These are phyloP conservation scores for slime mould (Dictyostelium discoideum) DNA, from an alignment of 78 protist species.

Conservation along the genomic window DNA sequence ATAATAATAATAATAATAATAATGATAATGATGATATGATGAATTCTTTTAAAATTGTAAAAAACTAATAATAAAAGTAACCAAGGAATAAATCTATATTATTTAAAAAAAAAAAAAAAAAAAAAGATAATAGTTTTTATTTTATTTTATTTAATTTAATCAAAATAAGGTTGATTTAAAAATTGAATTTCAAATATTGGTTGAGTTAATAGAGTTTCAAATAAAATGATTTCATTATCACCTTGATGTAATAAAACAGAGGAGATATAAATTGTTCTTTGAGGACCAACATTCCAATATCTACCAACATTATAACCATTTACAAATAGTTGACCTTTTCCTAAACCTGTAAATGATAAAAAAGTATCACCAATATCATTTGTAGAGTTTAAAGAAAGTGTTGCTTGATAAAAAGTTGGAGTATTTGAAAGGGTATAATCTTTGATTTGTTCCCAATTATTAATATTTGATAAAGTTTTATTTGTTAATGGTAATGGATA, in stretches of 20 bases:
- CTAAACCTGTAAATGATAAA: constrained; percentile 30
- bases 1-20: no score
- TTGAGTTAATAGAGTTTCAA: constrained; percentile 19
- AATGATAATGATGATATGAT: no score
- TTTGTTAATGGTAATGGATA: constrained; percentile 12
- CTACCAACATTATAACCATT: constrained; percentile 84
- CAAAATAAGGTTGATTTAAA: constrained; percentile 36
- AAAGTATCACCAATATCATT: constrained; percentile 9
- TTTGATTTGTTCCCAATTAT: not conserved
- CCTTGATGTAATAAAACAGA: constrained; percentile 35
- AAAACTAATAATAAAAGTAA: no score
- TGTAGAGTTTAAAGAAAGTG: not conserved
- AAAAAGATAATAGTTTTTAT: not conserved
- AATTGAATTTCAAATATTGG: constrained; percentile 5
- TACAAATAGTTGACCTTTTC: constrained; percentile 68
- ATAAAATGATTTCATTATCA: constrained; percentile 55
- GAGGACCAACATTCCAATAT: constrained; percentile 81
- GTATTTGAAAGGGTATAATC: not conserved
- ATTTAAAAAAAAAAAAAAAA: no score
- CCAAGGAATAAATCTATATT: no score
- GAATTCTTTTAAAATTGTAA: no score
- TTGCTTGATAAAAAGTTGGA: constrained; percentile 52
- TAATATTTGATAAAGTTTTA: not conserved
- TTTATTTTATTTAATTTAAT: not conserved
- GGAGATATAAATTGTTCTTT: constrained; percentile 61